Percentiles rank a stretch among this genome's conserved stretches.
Conservation (phyloP, 2,329 filamentous ascomycete genomes). For the Dryadomyces quercivorus region DNA sequence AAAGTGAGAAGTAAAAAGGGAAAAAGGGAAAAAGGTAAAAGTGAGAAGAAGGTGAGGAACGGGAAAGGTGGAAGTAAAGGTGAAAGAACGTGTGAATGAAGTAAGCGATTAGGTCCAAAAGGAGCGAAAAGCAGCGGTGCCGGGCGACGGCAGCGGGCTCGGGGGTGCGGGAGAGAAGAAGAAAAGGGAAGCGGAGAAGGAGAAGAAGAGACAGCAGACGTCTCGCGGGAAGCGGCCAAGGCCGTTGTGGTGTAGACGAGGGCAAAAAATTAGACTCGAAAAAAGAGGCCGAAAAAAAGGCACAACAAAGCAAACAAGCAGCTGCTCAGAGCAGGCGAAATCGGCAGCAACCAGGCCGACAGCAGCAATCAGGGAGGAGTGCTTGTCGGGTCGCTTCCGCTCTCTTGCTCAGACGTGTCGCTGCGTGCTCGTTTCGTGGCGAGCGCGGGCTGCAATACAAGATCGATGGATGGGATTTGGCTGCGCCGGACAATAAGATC, state of each 20-base stretch:
- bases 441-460: not conserved
- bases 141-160: too few relatives aligned
- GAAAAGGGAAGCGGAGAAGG: not conserved
- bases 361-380: not conserved
- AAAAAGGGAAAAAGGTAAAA: not conserved
- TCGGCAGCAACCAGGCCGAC: not conserved
- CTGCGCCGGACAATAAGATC: conserved; percentile 12
- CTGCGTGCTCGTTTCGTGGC: not conserved
- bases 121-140: too few relatives aligned
- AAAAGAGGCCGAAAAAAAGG: not conserved
- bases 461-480: conserved; percentile 5
- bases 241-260: not conserved
- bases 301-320: conserved; percentile 2
- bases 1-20: not conserved
- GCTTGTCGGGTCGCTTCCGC: not conserved
- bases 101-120: too few relatives aligned
- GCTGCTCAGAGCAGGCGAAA: not conserved
- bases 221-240: not conserved
- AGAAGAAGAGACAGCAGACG: not conserved
- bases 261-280: not conserved
- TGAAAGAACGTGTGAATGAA: too few relatives aligned
- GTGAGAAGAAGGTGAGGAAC: too few relatives aligned
- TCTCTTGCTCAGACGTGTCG: not conserved
- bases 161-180: not conserved
- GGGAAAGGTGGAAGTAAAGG: too few relatives aligned